Conservation (phyloP, 2,329 filamentous ascomycete species). For the Curvularia sp. region DNA sequence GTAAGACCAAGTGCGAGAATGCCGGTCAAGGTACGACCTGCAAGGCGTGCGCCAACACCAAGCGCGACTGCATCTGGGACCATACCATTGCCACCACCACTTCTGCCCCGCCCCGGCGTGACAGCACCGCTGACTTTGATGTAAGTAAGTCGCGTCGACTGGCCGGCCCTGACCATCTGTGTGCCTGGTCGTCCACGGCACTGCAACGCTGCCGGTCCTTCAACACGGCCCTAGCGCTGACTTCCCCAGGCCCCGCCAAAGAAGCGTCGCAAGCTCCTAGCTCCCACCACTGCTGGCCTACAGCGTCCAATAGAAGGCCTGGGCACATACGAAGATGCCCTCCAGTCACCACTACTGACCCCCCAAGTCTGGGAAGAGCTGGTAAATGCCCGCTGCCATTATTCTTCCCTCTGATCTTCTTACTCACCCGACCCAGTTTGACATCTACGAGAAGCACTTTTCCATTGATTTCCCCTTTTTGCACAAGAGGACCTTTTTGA, state of each 20-base stretch:
- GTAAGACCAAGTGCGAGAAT: conserved; percentile 89
- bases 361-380: conserved; percentile 72
- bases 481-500: conserved; percentile 68
- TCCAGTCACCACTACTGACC: conserved; percentile 69
- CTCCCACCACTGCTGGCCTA: conserved; percentile 37
- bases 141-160: conserved; percentile 22
- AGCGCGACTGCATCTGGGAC: conserved; percentile 77
- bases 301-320: conserved; percentile 54
- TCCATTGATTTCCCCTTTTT: conserved; percentile 76
- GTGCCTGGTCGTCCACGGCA: neutral
- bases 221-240: conserved; percentile 6
- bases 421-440: conserved; percentile 55
- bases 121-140: conserved; percentile 36
- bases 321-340: conserved; percentile 61
- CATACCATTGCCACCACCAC: conserved; percentile 51
- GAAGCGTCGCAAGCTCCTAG: conserved; percentile 50
- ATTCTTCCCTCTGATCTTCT: neutral
- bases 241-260: conserved; percentile 23
- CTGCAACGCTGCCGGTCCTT: neutral
- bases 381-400: conserved; percentile 35
- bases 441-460: conserved; percentile 74
- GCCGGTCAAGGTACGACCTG: conserved; percentile 74
- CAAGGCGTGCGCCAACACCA: conserved; percentile 74
- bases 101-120: conserved; percentile 53
- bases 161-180: neutral